A percentile compares a stretch with the other conserved stretches of the same genome.
Conservation (phyloP, 345 rosid species). For the Euphorbia pulcherrima region DNA sequence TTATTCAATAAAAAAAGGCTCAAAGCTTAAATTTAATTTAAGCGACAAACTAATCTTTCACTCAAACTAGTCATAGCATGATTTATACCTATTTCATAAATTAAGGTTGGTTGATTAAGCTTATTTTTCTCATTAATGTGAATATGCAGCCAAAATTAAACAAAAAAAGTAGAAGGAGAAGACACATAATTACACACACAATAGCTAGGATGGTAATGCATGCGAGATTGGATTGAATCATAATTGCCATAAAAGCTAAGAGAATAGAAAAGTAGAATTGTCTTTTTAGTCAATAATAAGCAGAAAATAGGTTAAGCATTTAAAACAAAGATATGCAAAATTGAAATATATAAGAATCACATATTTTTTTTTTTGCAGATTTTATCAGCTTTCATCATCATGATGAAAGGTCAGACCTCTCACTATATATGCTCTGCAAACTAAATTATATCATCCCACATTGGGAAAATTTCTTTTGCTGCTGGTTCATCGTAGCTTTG, state of each 20-base stretch:
- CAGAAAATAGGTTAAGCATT: constrained; percentile 25
- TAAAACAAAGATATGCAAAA: constrained; percentile 24
- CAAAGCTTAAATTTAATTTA: too few species aligned
- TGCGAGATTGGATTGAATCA: constrained; percentile 21
- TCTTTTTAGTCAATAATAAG: constrained; percentile 35
- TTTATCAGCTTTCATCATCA: constrained; percentile 27
- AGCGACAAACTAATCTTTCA: not conserved
- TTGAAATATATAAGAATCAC: not conserved
- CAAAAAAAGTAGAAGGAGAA: constrained; percentile 10
- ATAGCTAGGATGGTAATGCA: constrained; percentile 19
- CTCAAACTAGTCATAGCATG: too few species aligned
- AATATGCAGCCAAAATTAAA: not conserved
- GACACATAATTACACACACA: not conserved
- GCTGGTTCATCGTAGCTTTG: too few species aligned
- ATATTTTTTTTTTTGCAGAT: constrained; percentile 39
- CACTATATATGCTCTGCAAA: constrained; percentile 32
- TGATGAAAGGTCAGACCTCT: constrained; percentile 42
- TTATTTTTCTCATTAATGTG: too few species aligned
- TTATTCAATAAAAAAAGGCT: too few species aligned
- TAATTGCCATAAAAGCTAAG: constrained; percentile 26
- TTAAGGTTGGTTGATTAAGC: not conserved
- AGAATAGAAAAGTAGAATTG: constrained; percentile 19
- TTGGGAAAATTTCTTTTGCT: constrained; percentile 14
- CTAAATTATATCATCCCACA: constrained; percentile 31
- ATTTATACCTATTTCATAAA: too few species aligned